A percentile compares a stretch with the other conserved stretches of the same genome.
phyloP scores from a whole-genome alignment of 176 grass and related monocot species.

The Oryza meyeriana region DNA sequence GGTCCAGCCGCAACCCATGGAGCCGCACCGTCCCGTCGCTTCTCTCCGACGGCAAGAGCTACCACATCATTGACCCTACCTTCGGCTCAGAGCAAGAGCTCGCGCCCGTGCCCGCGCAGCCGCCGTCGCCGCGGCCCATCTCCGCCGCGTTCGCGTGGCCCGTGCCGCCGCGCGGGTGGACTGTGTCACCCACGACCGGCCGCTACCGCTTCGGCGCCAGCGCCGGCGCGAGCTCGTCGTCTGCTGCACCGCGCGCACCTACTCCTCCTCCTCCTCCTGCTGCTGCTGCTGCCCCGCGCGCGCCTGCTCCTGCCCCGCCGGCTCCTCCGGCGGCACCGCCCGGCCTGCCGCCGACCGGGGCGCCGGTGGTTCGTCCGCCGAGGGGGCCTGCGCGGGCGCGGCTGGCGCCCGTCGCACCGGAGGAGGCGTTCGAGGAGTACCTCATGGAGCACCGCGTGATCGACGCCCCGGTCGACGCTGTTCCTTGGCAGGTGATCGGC shows the following conservation, averaged over 20 bases:
- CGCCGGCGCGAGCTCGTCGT: not conserved
- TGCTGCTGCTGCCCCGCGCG: not conserved
- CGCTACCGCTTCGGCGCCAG: not conserved
- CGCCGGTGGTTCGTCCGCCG: not conserved
- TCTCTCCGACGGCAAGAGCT: not conserved
- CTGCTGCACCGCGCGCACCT: not conserved
- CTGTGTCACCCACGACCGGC: not conserved
- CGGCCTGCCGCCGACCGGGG: too few relatives aligned
- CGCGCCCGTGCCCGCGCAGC: too few relatives aligned
- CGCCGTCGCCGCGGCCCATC: not conserved
- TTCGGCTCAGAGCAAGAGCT: not conserved
- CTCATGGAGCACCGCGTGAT: not conserved
- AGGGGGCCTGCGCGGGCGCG: not conserved
- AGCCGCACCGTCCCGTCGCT: not conserved
- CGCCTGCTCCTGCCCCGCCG: too few relatives aligned
- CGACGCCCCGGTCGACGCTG: not conserved
- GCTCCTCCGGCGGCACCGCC: too few relatives aligned
- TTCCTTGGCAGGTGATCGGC: not conserved
- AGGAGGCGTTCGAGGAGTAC: conserved; percentile 2
- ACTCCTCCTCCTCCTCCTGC: too few relatives aligned
- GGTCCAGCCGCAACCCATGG: not conserved
- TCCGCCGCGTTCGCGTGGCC: not conserved
- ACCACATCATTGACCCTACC: not conserved
- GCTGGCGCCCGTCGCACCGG: not conserved
- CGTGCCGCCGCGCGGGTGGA: not conserved